Percentiles rank a stretch among this genome's conserved stretches.
Conservation (phyloP, 2,329 filamentous ascomycete genomes). For the Metarhizium humberi region DNA sequence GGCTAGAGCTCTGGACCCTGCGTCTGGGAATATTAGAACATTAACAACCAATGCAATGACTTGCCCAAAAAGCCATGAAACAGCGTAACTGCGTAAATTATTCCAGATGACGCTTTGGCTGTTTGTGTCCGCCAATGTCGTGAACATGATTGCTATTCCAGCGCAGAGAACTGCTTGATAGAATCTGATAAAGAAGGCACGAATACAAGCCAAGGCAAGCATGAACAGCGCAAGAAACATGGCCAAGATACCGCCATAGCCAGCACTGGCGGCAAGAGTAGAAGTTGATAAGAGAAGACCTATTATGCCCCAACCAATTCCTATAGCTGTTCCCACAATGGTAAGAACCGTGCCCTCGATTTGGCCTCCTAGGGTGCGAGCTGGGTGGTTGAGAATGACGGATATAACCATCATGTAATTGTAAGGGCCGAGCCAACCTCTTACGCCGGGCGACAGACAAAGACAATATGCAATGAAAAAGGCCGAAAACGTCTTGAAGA, state of each 20-base stretch:
- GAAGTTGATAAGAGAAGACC: conserved; percentile 45
- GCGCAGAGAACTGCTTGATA: conserved; percentile 47
- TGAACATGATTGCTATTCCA: conserved; percentile 45
- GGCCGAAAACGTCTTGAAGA: conserved; percentile 44
- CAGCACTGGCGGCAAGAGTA: conserved; percentile 32
- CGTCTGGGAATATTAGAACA: conserved; percentile 40
- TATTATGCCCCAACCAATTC: conserved; percentile 45
- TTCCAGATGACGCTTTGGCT: conserved; percentile 33
- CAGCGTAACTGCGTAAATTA: conserved; percentile 41
- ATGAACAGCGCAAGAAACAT: conserved; percentile 46
- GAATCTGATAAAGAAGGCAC: conserved; percentile 45
- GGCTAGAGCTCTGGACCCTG: conserved; percentile 44
- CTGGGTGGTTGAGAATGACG: conserved; percentile 48
- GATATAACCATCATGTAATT: conserved; percentile 48
- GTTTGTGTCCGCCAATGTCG: conserved; percentile 40
- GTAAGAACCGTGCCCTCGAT: conserved; percentile 46
- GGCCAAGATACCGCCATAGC: conserved; percentile 46
- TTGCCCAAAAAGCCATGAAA: conserved; percentile 48
- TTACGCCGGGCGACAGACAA: conserved; percentile 40
- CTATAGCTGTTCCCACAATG: conserved; percentile 41
- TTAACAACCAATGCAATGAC: conserved; percentile 41
- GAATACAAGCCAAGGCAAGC: conserved; percentile 38
- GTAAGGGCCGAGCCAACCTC: conserved; percentile 43
- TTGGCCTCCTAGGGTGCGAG: conserved; percentile 45
- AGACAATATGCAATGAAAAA: conserved; percentile 47